Evolutionary conservation across 23 red algal species (phyloP).

Genomic region (Gracilaria gracilis): DNA sequence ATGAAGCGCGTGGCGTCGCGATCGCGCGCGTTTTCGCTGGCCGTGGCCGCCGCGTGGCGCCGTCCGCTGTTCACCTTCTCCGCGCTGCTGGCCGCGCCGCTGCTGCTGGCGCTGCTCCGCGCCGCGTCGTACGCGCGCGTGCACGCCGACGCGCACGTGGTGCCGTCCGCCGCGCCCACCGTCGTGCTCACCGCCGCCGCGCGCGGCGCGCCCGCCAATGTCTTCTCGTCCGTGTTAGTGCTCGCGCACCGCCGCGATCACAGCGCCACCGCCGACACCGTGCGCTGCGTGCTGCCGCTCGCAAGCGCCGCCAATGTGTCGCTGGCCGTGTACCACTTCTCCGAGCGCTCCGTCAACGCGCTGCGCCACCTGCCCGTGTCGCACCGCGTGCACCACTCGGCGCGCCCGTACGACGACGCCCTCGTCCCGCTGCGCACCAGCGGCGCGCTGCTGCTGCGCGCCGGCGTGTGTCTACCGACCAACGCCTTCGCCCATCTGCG

Average conservation of each 20-base stretch:
- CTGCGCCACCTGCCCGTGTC: background rate
- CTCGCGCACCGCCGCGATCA: background rate
- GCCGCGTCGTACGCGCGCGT: background rate
- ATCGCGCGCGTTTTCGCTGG: background rate
- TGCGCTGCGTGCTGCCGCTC: background rate
- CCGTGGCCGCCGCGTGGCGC: background rate
- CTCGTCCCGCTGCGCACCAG: background rate
- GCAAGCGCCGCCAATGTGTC: background rate
- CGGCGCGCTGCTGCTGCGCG: slow-evolving; percentile 19
- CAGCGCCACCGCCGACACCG: background rate
- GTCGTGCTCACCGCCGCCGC: background rate
- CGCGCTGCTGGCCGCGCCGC: background rate
- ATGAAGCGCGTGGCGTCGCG: background rate
- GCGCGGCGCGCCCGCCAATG: background rate
- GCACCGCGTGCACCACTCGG: slow-evolving; percentile 11
- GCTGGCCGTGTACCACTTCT: slow-evolving; percentile 4
- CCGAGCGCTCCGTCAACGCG: background rate
- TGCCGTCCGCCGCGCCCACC: background rate
- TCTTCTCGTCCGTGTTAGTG: background rate
- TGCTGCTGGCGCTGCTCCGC: background rate
- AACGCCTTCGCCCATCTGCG: background rate
- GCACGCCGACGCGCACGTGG: background rate
- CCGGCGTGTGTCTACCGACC: background rate
- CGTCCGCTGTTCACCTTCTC: background rate
- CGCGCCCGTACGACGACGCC: slow-evolving; percentile 9